Conservation (phyloP, 805 yeast genomes). For the Metschnikowia drakensbergensis region DNA sequence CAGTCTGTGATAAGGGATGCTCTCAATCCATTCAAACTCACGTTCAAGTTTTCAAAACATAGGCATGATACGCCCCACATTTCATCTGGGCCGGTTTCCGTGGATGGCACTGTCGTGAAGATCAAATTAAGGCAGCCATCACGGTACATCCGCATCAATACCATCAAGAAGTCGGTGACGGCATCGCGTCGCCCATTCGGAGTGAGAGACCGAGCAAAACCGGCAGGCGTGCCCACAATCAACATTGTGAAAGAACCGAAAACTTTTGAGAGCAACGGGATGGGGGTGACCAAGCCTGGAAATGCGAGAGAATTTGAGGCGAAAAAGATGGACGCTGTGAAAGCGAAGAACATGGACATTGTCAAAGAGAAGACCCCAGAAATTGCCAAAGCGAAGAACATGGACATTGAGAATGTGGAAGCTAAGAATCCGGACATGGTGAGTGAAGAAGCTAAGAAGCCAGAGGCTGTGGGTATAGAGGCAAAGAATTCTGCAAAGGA, state of each 20-base stretch:
- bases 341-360: neutral
- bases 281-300: too few species aligned
- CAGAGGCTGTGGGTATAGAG: too few species aligned
- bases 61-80: neutral
- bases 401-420: too few species aligned
- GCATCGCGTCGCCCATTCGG: neutral
- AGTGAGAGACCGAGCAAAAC: too few species aligned
- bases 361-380: neutral
- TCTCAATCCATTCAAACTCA: conserved; percentile 6
- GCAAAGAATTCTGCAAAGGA: neutral
- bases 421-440: too few species aligned
- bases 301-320: too few species aligned
- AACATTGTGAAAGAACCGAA: too few species aligned
- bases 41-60: conserved; percentile 9
- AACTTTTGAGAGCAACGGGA: too few species aligned
- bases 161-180: neutral
- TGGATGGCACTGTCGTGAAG: neutral
- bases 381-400: too few species aligned
- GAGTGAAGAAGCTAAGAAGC: too few species aligned
- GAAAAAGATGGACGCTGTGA: neutral
- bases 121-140: neutral
- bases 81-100: neutral
- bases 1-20: conserved; percentile 10
- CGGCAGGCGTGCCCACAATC: too few species aligned
- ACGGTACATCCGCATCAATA: conserved; percentile 3